Base-by-base conservation (phyloP, 2,329 filamentous ascomycete species). In the Microcyclosporella mali region DNA sequence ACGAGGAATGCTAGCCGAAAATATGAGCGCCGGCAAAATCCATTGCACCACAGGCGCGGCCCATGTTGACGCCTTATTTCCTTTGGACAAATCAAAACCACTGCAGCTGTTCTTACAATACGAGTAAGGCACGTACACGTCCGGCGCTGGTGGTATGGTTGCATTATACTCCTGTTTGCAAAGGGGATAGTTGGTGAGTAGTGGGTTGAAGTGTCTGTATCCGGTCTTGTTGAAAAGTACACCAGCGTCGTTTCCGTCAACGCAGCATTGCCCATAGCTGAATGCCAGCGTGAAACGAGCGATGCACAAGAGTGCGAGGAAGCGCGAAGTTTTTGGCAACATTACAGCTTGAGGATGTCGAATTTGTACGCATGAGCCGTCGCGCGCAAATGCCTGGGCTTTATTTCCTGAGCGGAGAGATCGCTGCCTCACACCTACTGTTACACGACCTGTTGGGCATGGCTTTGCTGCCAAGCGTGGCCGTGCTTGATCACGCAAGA, bases 1-100 rank as follows among this genome's bases (percentile, higher is more conserved):
- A 4, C 40, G 40, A 9, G 40, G 40, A n/a, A 43, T 43, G 25
- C 32, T 37, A 21, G 37, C 17, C 10, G 18, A 29, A 17, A 43
- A 43, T 10, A 43, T 33, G 27, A 43, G 36, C 9, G 40, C 27
- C 12, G 33, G 40, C 18, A 43, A 11, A 21, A 43, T 25, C 27
- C 37, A 37, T 31, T 43, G 40, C 16, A 43, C 27, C n/a, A 43
- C 16, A 6, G 40, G 40, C n/a, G 40, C 40, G 7, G 33, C 40
- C 40, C 40, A 43, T 15, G 33, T 16, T 28, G 25, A 27, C 7
- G 33, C 33, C 16, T 43, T 17, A n/a, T 37, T 37, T 12, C 27
- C 27, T n/a, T 21, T 31, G 11, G 40, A 28, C 14, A 43, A 14
- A 15, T 28, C 40, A 16, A 43, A 43, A 15, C 40, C 40, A 16